Percentiles rank a stretch among this genome's conserved stretches.
phyloP scores from a whole-genome alignment of 495 filamentous ascomycete genomes.

The Penicillium steckii region DNA sequence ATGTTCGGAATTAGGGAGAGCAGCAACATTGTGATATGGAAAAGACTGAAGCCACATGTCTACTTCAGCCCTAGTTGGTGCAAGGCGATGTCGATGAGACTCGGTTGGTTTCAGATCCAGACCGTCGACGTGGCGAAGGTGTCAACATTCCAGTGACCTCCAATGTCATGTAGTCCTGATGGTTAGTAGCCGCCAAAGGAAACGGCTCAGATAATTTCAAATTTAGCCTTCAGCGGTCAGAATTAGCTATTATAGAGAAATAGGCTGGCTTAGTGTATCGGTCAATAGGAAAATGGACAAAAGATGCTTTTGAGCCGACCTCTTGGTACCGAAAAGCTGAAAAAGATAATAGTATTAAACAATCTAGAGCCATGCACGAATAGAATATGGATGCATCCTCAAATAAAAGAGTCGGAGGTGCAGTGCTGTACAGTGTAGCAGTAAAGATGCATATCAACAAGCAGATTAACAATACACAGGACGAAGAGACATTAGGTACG shows the following conservation, averaged over 20 bases:
- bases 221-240: no score
- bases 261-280: no score
- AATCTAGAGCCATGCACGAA: slow-evolving; percentile 27
- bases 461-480: slow-evolving; percentile 24
- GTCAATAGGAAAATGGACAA: no score
- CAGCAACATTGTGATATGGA: slow-evolving; percentile 1
- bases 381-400: slow-evolving; percentile 11
- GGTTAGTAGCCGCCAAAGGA: no score
- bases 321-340: slow-evolving; percentile 8
- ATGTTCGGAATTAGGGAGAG: background rate
- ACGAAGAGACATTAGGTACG: slow-evolving; percentile 27
- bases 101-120: background rate
- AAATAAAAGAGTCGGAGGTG: slow-evolving; percentile 9
- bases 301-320: slow-evolving; percentile 9
- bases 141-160: background rate
- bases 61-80: background rate
- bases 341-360: slow-evolving; percentile 35
- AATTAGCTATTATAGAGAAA: no score
- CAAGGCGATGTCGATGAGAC: no score
- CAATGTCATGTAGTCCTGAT: no score
- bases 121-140: background rate
- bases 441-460: slow-evolving; percentile 30
- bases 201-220: no score
- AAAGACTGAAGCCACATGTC: background rate
- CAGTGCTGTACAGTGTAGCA: slow-evolving; percentile 26